phyloP scores from a whole-genome alignment of 768 basidiomycete species.

The Cantharellus anzutake region DNA sequence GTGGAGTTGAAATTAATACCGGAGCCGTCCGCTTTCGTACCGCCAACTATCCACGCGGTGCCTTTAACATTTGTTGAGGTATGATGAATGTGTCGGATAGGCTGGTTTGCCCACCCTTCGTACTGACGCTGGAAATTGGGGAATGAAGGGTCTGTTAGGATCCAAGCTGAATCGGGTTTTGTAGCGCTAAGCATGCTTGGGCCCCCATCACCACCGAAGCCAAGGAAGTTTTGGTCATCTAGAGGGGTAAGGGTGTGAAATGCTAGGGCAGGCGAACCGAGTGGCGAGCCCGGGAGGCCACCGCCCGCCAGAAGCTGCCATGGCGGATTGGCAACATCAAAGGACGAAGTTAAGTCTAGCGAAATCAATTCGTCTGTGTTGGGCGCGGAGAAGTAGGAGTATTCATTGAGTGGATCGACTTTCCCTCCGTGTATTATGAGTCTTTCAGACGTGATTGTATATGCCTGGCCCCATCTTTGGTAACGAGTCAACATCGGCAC shows the following conservation, averaged over 20 bases:
- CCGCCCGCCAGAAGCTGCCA: slow-evolving; percentile 41
- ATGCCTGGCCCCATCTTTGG: slow-evolving; percentile 70
- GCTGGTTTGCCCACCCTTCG: slow-evolving; percentile 41
- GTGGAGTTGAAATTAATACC: slow-evolving; percentile 39
- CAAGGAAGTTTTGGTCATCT: slow-evolving; percentile 31
- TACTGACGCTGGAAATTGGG: slow-evolving; percentile 30
- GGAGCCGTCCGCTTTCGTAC: slow-evolving; percentile 68
- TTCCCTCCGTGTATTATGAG: slow-evolving; percentile 70
- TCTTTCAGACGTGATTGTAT: slow-evolving; percentile 33
- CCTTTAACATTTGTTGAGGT: slow-evolving; percentile 33
- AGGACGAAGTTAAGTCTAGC: slow-evolving; percentile 43
- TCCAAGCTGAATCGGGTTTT: slow-evolving; percentile 39
- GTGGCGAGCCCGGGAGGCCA: slow-evolving; percentile 22
- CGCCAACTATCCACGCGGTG: slow-evolving; percentile 54
- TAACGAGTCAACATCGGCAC: neutral
- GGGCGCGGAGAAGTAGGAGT: slow-evolving; percentile 56
- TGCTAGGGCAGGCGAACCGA: slow-evolving; percentile 32
- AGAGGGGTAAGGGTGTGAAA: slow-evolving; percentile 67
- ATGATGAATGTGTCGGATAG: slow-evolving; percentile 61
- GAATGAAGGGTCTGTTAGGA: slow-evolving; percentile 19
- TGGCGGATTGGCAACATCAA: slow-evolving; percentile 41
- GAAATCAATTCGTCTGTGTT: slow-evolving; percentile 49
- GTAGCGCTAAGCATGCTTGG: slow-evolving; percentile 31
- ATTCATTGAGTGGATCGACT: slow-evolving; percentile 47
- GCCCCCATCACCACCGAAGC: slow-evolving; percentile 63